Base-by-base conservation (phyloP, 1,139 yeast species). In the Scheffersomyces quercinus region DNA sequence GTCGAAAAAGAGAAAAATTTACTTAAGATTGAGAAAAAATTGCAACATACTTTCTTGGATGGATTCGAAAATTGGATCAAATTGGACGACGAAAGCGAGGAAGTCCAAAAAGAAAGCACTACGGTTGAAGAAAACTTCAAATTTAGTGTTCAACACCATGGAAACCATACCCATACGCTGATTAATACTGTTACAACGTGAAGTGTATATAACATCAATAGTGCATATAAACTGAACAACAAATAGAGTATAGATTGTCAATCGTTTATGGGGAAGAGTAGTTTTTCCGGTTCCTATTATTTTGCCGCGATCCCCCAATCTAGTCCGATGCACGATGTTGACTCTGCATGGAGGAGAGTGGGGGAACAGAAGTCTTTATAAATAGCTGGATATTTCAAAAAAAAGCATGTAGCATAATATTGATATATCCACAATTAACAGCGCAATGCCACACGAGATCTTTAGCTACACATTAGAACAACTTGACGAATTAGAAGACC, bases 31-130 rank as follows among this genome's bases (percentile, higher is more conserved):
- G 76, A 70, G 41, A 58, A 62, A 36, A 52, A 52, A 13, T 54
- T 70, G 30, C 64, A 60, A 36, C 52, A 55, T 6, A 48, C 55
- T 10, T 72, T 65, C 47, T 64, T 64, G 11, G 77, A 67, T 51
- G 76, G 75, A 2, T 69, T 67, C 47, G 74, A 68, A 26, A 41
- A 37, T 34, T 55, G 59, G 59, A 42, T 53, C 13, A 31, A 28
- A 9, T 53, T 52, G 29, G 56, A 51, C 15, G 53, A 49, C 8
- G 49, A 43, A 1, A 47, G 43, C 6, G 35, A 33, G 3, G 29
- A 34, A 5, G 42, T n/a, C 10, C n/a, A 38, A 11, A 31, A 26
- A 26, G 16, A 28, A 8, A 36, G n/a, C 10, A 24, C n/a, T n/a
- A 1, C 7, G 10, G 39, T 20, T 20, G 8, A 20, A 20, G 26